Evolutionary conservation across 495 filamentous ascomycete genomes (phyloP), one percentile per base, ranked within the genome.

Genomic region (Lasiosphaeriaceae sp.): DNA sequence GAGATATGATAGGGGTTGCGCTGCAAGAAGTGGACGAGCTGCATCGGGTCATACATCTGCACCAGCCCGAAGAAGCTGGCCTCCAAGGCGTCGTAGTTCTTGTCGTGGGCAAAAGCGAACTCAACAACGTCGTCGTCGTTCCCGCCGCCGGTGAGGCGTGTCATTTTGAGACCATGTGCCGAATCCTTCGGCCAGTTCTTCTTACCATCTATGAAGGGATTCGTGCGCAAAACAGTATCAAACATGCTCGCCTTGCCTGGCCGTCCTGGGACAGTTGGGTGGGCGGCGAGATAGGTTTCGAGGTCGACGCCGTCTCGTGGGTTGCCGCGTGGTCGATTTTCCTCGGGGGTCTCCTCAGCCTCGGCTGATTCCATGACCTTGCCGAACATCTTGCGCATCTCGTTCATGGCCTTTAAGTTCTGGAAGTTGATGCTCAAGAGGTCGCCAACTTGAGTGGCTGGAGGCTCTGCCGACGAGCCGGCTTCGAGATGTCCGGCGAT

Each of bases 351-450:
- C 50, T 79, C 75, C 20, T 80, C 82, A 23, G 79, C 72, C 24
- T 82, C 76, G 16, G 83, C 82, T 17, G 80, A 80, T 46, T 89
- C 83, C 53, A 94, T 74, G 11, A 88, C 88, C 24, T 87, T 86
- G 0, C 94, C 94, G 72, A 99, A 99, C 2, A 99, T 73, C 57
- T 83, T 85, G 43, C 90, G 87, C 92, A 99, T 97, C 72, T 99
- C 94, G 61, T 96, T 95, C 6, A 82, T 79, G 14, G 88, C 88
- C 66, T 95, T 96, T 11, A 99, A 81, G 59, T 89, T 83, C 57
- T 86, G 81, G 1, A 88, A 81, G 46, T 94, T 91, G 53, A 97
- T 82, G 11, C 80, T 75, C 1, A 97, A 74, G 29, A 96, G 74
- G n/a, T 83, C 60, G 61, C 74, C 77, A 35, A 84, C 66, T 67